Percentiles rank a stretch among this genome's conserved stretches.
Conservation (phyloP, 164 flowering plant genomes). For the Umbilicus rupestris region DNA sequence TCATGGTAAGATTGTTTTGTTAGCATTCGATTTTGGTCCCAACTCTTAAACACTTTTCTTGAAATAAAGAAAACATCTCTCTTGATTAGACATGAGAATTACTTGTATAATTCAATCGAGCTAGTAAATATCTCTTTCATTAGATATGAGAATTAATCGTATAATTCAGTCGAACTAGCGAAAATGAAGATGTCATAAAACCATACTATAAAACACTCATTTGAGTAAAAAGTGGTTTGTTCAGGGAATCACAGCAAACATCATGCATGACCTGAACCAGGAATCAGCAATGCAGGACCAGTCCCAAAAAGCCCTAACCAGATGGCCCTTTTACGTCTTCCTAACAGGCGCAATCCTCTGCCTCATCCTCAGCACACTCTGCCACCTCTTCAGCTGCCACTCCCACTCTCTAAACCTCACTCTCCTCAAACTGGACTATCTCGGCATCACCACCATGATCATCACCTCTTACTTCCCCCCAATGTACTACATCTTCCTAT, state of each 20-base stretch:
- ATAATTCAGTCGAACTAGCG: no score
- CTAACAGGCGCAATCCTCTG: slow-evolving; percentile 77
- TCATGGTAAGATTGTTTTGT: slow-evolving; percentile 4
- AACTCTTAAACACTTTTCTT: no score
- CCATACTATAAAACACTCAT: no score
- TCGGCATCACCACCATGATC: slow-evolving; percentile 79
- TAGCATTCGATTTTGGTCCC: no score
- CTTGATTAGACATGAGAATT: no score
- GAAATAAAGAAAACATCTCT: no score
- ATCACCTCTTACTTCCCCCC: slow-evolving; percentile 89
- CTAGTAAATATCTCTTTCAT: no score
- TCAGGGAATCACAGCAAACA: slow-evolving; percentile 1
- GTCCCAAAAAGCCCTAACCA: background rate
- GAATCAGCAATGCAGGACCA: background rate
- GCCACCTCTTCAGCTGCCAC: slow-evolving; percentile 85
- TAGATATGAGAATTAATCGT: no score
- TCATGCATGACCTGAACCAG: slow-evolving; percentile 7
- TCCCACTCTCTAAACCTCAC: slow-evolving; percentile 40
- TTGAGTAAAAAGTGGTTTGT: background rate
- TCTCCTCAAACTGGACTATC: slow-evolving; percentile 55
- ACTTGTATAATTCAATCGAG: no score
- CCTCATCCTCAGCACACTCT: slow-evolving; percentile 65
- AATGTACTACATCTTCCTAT: slow-evolving; percentile 81
- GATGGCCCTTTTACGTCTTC: slow-evolving; percentile 88
- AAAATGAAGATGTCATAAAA: no score